Conservation (phyloP, 75 land plant genomes). For the Picea sitchensis region DNA sequence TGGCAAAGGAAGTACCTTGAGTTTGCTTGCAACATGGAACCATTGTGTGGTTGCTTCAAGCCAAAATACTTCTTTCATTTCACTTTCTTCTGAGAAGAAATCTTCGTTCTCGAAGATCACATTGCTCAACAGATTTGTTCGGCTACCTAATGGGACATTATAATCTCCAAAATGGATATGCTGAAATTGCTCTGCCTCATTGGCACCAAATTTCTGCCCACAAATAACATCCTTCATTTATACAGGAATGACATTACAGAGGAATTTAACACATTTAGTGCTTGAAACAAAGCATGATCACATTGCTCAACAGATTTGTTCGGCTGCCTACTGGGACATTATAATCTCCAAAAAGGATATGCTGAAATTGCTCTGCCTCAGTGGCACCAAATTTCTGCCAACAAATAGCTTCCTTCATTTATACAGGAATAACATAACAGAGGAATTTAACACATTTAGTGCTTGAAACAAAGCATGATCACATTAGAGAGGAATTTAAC, state of each 20-base stretch:
- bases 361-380: slow-evolving; percentile 8
- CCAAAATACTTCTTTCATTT: slow-evolving; percentile 65
- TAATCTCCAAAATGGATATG: slow-evolving; percentile 43
- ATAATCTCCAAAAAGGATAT: slow-evolving; percentile 43
- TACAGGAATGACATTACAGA: background rate
- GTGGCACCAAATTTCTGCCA: slow-evolving; percentile 5
- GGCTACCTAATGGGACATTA: slow-evolving; percentile 36
- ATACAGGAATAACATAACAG: background rate
- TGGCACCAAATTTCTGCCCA: slow-evolving; percentile 8
- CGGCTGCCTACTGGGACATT: slow-evolving; percentile 36
- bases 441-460: no score
- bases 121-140: slow-evolving; percentile 38
- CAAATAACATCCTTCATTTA: background rate
- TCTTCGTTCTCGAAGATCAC: slow-evolving; percentile 50
- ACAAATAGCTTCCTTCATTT: background rate
- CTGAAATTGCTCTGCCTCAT: slow-evolving; percentile 7
- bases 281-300: no score
- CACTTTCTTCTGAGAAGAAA: slow-evolving; percentile 35
- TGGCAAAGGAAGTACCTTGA: slow-evolving; percentile 27
- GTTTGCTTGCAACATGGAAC: slow-evolving; percentile 30
- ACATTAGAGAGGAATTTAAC: no score
- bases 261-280: no score
- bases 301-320: slow-evolving; percentile 36
- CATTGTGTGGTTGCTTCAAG: slow-evolving; percentile 27
- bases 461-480: no score